Evolutionary conservation across 2,329 filamentous ascomycete species (phyloP).

Genomic region (Tympanopsis confertula): DNA sequence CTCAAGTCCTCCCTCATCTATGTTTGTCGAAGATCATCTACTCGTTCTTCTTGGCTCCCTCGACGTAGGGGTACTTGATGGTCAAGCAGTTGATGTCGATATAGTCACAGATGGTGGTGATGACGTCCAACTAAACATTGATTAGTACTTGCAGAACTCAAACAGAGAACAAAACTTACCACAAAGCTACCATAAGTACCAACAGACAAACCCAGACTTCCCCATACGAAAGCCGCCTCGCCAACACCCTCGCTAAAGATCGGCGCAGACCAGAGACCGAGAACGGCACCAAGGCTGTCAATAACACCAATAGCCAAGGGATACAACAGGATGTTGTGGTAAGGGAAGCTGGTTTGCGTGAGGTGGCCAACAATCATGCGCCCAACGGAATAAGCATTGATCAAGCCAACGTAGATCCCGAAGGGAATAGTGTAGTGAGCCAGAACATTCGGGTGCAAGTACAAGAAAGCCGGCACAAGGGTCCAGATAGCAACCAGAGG

Average conservation of each 20-base stretch:
- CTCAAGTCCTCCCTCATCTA: too few relatives aligned
- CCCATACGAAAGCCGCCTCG: constrained; percentile 52
- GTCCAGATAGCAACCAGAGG: constrained; percentile 46
- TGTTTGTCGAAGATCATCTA: too few relatives aligned
- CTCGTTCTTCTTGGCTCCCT: constrained; percentile 12
- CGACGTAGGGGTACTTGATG: constrained; percentile 71
- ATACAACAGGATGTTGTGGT: constrained; percentile 46
- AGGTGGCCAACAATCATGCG: constrained; percentile 57
- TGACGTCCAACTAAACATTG: not conserved
- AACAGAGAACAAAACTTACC: constrained; percentile 8
- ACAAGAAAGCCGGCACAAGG: constrained; percentile 46
- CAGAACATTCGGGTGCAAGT: constrained; percentile 48
- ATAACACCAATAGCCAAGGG: constrained; percentile 46
- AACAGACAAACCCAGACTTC: constrained; percentile 45
- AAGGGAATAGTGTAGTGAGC: constrained; percentile 52
- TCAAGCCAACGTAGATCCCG: constrained; percentile 48
- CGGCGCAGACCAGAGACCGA: constrained; percentile 36
- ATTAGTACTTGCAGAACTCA: not conserved
- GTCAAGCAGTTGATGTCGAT: constrained; percentile 97
- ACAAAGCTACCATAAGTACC: constrained; percentile 61
- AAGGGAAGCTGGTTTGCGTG: constrained; percentile 51
- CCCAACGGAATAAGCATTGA: constrained; percentile 58
- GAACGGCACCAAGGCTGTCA: constrained; percentile 40
- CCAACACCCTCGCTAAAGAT: constrained; percentile 35
- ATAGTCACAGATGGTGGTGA: constrained; percentile 89